Conservation (phyloP, 441 rosid genomes). For the Jatropha multifida region DNA sequence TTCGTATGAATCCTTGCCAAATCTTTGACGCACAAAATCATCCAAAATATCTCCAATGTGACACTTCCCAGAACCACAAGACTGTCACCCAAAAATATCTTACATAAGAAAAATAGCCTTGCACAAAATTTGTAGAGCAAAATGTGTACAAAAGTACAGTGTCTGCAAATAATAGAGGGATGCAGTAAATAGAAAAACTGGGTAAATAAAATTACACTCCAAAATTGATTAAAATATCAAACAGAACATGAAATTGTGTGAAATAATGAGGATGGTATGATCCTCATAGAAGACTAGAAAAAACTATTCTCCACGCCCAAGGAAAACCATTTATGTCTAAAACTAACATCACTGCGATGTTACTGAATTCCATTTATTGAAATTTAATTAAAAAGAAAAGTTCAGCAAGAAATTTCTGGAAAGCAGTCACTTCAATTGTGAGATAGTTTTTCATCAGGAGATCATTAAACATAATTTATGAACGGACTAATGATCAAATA, state of each 20-base stretch:
- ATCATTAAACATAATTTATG: neutral
- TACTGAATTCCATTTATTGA: neutral
- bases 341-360: neutral
- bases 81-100: conserved; percentile 43
- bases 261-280: neutral
- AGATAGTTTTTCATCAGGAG: neutral
- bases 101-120: conserved; percentile 3
- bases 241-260: neutral
- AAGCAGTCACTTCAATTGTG: neutral
- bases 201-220: neutral
- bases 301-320: neutral
- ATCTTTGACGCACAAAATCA: conserved; percentile 72
- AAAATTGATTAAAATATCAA: neutral
- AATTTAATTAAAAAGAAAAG: neutral
- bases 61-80: conserved; percentile 51
- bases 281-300: neutral
- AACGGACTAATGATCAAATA: too few relatives aligned
- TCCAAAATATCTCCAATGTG: conserved; percentile 82
- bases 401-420: neutral
- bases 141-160: neutral
- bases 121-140: conserved; percentile 3
- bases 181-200: neutral
- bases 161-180: neutral
- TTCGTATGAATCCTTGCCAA: conserved; percentile 81
- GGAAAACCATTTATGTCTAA: neutral